Evolutionary conservation across 257 asterid genomes (phyloP).

Genomic region (Vinca minor): DNA sequence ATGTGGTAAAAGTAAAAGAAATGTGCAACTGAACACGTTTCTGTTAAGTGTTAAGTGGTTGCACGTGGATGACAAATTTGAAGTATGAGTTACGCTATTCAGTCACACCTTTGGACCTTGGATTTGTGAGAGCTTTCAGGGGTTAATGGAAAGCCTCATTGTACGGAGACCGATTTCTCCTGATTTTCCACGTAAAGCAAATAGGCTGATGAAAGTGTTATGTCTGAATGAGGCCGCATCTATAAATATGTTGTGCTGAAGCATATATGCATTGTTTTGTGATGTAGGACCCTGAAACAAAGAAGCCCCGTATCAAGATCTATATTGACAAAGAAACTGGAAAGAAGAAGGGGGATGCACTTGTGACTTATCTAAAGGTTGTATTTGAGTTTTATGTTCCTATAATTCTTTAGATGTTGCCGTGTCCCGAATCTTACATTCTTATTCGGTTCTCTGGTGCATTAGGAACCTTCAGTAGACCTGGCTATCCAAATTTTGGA

Average conservation of each 20-base stretch:
- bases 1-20: neutral
- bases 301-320: conserved; percentile 87
- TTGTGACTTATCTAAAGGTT: conserved; percentile 86
- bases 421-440: neutral
- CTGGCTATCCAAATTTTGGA: conserved; percentile 79
- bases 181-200: neutral
- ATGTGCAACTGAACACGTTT: neutral
- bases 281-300: conserved; percentile 85
- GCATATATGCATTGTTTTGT: conserved; percentile 8
- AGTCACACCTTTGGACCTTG: neutral
- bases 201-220: neutral
- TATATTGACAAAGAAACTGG: conserved; percentile 84
- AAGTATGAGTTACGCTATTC: neutral
- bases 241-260: conserved; percentile 1
- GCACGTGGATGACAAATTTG: neutral
- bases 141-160: neutral
- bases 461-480: conserved; percentile 93
- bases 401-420: conserved; percentile 5
- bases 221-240: too few species aligned
- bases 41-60: neutral
- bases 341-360: conserved; percentile 86
- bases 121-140: neutral
- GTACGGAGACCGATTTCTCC: neutral
- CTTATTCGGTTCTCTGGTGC: conserved; percentile 9
- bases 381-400: conserved; percentile 17